Base-by-base conservation (phyloP, 306 rosid genomes). In the Prunus mongolica region DNA sequence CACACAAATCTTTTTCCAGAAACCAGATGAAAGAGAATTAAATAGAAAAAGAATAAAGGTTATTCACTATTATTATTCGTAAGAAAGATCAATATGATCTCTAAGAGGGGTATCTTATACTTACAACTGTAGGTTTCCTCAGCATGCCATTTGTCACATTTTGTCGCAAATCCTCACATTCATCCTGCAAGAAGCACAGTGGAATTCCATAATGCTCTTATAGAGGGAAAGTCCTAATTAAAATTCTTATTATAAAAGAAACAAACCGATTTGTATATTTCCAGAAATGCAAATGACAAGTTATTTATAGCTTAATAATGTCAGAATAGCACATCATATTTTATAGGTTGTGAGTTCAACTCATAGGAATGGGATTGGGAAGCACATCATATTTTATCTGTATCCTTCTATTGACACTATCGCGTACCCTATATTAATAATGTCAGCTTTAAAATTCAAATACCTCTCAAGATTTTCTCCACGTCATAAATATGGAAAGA, bases 151-250 rank as follows among this genome's bases (percentile, higher is more conserved):
- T 60, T 24, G 78, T 74, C 56, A 91, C 84, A 18, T 81, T 86
- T 82, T 86, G 82, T 81, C 16, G 82, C 85, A 93, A 69, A 74
- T 85, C 87, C 81, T 79, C 78, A 54, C 92, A 88, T 75, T 93
- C 98, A 71, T 86, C 83, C 98, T 93, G 88, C 47, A 80, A 74
- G 76, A 12, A 81, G 79, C 55, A 72, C 32, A 71, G 62, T 46
- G 45, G 58, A 80, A 56, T 71, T 41, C 79, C 73, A 32, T 44
- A 58, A 25, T 16, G 1, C 22, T 52, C 57, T 52, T 52, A 11
- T 63, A 52, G 52, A 49, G 47, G 65, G 50, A 66, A 28, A 58
- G 32, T 69, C 22, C 57, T 60, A 22, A 41, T 49, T 19, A 46
- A 67, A 13, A n/a, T 8, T 60, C 63, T 68, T 32, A 14, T 67